phyloP scores from a whole-genome alignment of 1,284 basidiomycete genomes.

The Boletellus sp. region DNA sequence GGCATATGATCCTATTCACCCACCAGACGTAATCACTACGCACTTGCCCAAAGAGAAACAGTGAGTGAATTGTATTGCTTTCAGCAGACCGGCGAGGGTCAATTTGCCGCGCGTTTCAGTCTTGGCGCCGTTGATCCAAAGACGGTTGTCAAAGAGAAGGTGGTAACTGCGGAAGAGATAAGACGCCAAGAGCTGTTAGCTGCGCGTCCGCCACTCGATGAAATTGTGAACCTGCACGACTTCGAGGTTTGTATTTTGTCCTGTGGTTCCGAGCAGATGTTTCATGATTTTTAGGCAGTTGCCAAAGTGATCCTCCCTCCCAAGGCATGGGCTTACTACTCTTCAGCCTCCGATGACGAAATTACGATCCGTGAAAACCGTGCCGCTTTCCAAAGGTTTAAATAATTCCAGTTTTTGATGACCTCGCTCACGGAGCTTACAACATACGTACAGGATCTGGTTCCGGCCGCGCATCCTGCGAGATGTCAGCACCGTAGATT shows the following conservation, averaged over 20 bases:
- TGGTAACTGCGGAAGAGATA: conserved; percentile 44
- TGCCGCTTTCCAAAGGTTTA: conserved; percentile 56
- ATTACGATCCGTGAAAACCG: conserved; percentile 69
- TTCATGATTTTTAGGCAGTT: conserved; percentile 36
- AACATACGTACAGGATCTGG: conserved; percentile 48
- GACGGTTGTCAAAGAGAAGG: conserved; percentile 43
- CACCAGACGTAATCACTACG: conserved; percentile 58
- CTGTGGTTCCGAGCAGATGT: background rate
- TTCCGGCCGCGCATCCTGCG: conserved; percentile 71
- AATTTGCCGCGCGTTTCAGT: conserved; percentile 5
- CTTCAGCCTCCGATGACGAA: conserved; percentile 62
- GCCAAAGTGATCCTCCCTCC: conserved; percentile 50
- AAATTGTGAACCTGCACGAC: conserved; percentile 68
- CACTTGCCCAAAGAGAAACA: conserved; percentile 53
- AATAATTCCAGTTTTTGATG: conserved; percentile 4
- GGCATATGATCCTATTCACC: conserved; percentile 62
- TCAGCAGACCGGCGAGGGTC: background rate
- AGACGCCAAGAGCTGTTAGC: conserved; percentile 37
- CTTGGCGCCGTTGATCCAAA: conserved; percentile 45
- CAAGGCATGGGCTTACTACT: conserved; percentile 66
- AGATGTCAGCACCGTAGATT: conserved; percentile 61
- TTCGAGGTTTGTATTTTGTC: conserved; percentile 49
- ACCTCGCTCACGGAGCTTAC: conserved; percentile 5
- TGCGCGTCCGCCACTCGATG: conserved; percentile 50
- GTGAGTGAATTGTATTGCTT: conserved; percentile 30